These are phyloP conservation scores for Cephalotrichum gorgonifer DNA, from an alignment of 2,329 filamentous ascomycete species.

Conservation along the genomic window DNA sequence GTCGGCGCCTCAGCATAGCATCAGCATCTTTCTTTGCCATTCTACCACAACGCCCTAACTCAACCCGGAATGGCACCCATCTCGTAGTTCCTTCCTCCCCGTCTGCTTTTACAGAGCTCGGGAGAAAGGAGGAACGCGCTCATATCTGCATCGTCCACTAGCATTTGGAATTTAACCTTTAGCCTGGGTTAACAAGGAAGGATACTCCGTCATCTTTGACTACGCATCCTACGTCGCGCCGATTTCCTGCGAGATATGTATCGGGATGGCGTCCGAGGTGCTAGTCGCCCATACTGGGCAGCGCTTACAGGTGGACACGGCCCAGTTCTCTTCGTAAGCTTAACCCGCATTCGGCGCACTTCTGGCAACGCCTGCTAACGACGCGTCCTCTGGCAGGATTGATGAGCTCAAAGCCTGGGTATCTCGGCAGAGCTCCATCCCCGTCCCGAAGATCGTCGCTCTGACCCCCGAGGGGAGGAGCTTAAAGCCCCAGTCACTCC, in stretches of 20 bases:
- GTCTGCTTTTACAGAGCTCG: not conserved
- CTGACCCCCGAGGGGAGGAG: conserved; percentile 79
- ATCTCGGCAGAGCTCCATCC: conserved; percentile 61
- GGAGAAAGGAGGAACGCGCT: not conserved
- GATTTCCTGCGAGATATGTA: conserved; percentile 29
- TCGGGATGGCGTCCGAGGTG: conserved; percentile 78
- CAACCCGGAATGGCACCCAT: not conserved
- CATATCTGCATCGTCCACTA: not conserved
- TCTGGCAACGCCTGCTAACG: not conserved
- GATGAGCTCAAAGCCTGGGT: conserved; percentile 83
- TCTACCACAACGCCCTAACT: not conserved
- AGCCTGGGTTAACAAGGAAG: no score
- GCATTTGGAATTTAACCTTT: not conserved
- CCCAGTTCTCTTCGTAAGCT: conserved; percentile 61
- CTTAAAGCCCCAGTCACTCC: conserved; percentile 68
- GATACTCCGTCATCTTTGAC: not conserved
- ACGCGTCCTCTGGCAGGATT: conserved; percentile 40
- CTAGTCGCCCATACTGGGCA: conserved; percentile 90
- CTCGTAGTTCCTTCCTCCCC: not conserved
- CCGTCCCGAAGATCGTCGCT: conserved; percentile 70
- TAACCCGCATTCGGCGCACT: not conserved
- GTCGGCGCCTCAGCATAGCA: no score
- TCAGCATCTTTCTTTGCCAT: not conserved
- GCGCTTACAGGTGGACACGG: conserved; percentile 68
- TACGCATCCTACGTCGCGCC: not conserved